Evolutionary conservation across 2,329 filamentous ascomycete genomes (phyloP).

Genomic region (Exophiala alcalophila): DNA sequence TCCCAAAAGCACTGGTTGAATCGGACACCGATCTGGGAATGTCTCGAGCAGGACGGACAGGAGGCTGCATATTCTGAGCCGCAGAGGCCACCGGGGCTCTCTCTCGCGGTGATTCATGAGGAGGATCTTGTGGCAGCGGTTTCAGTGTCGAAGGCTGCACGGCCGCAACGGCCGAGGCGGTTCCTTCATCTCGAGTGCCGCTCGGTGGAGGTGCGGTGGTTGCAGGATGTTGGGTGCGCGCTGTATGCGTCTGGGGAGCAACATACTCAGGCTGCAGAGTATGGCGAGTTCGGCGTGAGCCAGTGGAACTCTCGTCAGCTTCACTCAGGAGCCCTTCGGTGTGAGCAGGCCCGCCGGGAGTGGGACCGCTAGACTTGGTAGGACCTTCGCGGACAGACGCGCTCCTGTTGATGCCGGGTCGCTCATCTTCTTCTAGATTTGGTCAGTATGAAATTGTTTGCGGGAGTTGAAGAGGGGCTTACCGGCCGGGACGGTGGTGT

Average conservation of each 20-base stretch:
- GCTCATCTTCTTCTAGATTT: conserved; percentile 49
- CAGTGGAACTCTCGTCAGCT: conserved; percentile 61
- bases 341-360: conserved; percentile 44
- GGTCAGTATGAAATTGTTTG: conserved; percentile 2
- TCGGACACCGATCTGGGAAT: conserved; percentile 56
- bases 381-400: conserved; percentile 77
- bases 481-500: conserved; percentile 65
- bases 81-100: conserved; percentile 31
- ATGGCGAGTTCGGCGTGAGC: conserved; percentile 69
- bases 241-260: conserved; percentile 80
- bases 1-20: conserved; percentile 52
- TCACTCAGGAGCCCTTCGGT: conserved; percentile 31
- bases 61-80: conserved; percentile 45
- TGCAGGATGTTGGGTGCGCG: conserved; percentile 59
- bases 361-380: conserved; percentile 11
- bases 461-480: conserved; percentile 32
- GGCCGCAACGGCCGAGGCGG: conserved; percentile 36
- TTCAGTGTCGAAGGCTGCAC: conserved; percentile 42
- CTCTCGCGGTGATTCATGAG: conserved; percentile 32
- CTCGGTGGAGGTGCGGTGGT: conserved; percentile 30
- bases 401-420: conserved; percentile 70
- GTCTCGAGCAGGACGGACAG: conserved; percentile 49
- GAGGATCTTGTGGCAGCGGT: conserved; percentile 59
- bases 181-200: conserved; percentile 36
- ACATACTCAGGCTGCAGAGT: conserved; percentile 99